Conservation (phyloP, 805 yeast species). For the Lachancea sp. region DNA sequence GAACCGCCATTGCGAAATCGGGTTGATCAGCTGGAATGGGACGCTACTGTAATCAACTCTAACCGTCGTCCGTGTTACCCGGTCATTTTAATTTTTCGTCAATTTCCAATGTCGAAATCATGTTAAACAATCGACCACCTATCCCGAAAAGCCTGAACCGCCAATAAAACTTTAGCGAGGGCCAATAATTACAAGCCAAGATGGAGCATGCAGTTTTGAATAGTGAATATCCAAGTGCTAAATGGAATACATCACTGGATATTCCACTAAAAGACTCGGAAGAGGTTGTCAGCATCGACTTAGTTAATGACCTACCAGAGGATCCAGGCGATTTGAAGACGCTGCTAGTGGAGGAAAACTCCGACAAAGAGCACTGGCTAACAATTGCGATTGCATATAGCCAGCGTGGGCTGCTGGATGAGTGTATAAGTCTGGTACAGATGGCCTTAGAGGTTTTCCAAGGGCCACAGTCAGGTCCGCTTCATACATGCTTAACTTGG, state of each 20-base stretch:
- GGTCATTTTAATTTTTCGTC: no score
- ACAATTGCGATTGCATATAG: conserved; percentile 77
- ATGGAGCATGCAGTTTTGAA: conserved; percentile 5
- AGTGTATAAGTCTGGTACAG: conserved; percentile 56
- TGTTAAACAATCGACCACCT: no score
- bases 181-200: no score
- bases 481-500: conserved; percentile 71
- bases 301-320: conserved; percentile 76
- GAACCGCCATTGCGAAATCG: no score
- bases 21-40: no score
- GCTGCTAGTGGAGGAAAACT: conserved; percentile 73
- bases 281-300: conserved; percentile 81
- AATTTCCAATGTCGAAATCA: no score
- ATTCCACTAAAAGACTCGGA: conserved; percentile 73
- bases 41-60: no score
- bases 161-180: no score
- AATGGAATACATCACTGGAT: conserved; percentile 34
- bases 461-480: conserved; percentile 38
- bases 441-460: conserved; percentile 46
- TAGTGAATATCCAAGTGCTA: conserved; percentile 26
- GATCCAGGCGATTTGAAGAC: conserved; percentile 79
- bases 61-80: no score
- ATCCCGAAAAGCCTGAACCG: no score
- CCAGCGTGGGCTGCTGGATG: conserved; percentile 48
- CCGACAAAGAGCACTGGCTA: conserved; percentile 75